A percentile compares a stretch with the other conserved stretches of the same genome.
Conservation (phyloP, 1,284 basidiomycete species). For the Xanthoconium separans region DNA sequence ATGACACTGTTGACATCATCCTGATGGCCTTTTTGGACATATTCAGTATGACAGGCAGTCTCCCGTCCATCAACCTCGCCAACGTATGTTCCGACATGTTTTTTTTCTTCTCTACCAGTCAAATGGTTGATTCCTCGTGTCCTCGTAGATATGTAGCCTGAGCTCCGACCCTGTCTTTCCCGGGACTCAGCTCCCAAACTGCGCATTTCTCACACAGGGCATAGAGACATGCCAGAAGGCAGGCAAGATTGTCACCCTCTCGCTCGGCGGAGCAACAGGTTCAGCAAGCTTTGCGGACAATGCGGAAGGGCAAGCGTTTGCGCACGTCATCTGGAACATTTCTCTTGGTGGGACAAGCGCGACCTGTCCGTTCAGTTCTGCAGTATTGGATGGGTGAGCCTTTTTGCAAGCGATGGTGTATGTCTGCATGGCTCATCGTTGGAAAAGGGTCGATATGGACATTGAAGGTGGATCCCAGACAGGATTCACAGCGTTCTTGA, state of each 20-base stretch:
- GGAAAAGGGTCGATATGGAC: constrained; percentile 58
- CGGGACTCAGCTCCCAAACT: constrained; percentile 59
- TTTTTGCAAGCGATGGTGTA: background rate
- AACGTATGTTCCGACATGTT: constrained; percentile 41
- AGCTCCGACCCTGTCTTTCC: constrained; percentile 44
- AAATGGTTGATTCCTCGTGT: background rate
- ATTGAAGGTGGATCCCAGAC: constrained; percentile 59
- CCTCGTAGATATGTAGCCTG: constrained; percentile 39
- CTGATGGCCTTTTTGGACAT: constrained; percentile 61
- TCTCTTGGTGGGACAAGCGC: constrained; percentile 53
- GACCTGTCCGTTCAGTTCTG: constrained; percentile 60
- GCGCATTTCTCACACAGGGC: constrained; percentile 51
- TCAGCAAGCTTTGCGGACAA: constrained; percentile 49
- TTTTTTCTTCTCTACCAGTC: background rate
- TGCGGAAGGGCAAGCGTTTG: constrained; percentile 51
- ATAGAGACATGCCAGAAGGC: constrained; percentile 61
- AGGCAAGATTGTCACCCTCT: constrained; percentile 67
- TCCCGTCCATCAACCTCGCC: constrained; percentile 61
- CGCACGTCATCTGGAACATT: constrained; percentile 61
- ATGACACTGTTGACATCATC: constrained; percentile 34
- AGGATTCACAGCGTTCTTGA: constrained; percentile 57
- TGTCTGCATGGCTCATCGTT: background rate
- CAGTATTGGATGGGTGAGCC: constrained; percentile 62
- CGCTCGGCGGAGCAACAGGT: constrained; percentile 63
- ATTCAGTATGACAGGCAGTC: constrained; percentile 53